phyloP scores from a whole-genome alignment of 495 filamentous ascomycete species.

The Corynascus novoguineensis region DNA sequence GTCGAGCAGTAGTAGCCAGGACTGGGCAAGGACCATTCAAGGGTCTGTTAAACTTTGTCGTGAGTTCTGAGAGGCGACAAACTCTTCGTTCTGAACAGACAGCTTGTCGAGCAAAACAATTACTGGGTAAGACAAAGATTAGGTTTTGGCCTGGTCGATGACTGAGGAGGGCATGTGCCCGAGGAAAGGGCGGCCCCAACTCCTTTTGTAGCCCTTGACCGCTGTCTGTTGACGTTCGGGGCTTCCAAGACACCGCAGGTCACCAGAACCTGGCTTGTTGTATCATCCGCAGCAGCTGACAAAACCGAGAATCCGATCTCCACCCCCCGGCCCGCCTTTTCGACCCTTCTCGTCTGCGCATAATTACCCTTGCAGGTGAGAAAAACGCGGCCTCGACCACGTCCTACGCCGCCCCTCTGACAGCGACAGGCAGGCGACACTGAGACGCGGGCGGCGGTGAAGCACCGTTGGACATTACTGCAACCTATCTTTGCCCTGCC shows the following conservation, averaged over 20 bases:
- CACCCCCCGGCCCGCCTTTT: slow-evolving; percentile 10
- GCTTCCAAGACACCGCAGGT: slow-evolving; percentile 26
- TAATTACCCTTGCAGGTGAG: slow-evolving; percentile 16
- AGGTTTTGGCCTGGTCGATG: slow-evolving; percentile 5
- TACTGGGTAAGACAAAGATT: background rate
- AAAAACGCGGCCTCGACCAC: slow-evolving; percentile 10
- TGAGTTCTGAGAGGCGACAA: background rate
- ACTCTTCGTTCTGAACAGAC: background rate
- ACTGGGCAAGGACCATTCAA: slow-evolving; percentile 7
- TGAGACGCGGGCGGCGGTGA: slow-evolving; percentile 19
- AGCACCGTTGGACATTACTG: slow-evolving; percentile 1
- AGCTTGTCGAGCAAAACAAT: background rate
- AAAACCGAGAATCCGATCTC: slow-evolving; percentile 25
- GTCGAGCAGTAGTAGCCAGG: background rate
- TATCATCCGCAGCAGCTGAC: slow-evolving; percentile 34
- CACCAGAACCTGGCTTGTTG: slow-evolving; percentile 26
- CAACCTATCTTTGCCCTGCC: background rate
- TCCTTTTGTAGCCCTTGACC: slow-evolving; percentile 30
- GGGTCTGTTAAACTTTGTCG: no score
- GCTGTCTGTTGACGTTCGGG: slow-evolving; percentile 26
- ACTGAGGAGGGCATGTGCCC: slow-evolving; percentile 7
- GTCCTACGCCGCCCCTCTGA: slow-evolving; percentile 18
- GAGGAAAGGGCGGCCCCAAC: slow-evolving; percentile 15
- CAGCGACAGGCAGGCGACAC: background rate
- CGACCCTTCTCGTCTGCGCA: background rate